Conservation (phyloP, 352 stramenopile genomes). For the Poterioochromonas sp. region DNA sequence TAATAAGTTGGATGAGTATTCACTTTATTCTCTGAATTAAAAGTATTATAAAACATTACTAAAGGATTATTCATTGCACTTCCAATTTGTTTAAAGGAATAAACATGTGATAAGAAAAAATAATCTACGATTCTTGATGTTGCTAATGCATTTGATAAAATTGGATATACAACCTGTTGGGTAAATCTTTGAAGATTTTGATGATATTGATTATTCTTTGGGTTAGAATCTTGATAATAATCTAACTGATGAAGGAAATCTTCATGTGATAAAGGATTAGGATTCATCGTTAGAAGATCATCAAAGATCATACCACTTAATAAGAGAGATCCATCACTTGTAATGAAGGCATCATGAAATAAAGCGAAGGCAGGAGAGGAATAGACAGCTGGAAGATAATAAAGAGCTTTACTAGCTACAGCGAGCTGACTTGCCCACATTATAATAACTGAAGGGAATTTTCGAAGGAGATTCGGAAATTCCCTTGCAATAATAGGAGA, state of each 20-base stretch:
- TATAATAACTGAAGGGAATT: neutral
- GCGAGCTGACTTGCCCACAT: neutral
- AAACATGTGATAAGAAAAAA: too few species aligned
- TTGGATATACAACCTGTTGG: neutral
- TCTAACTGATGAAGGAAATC: neutral
- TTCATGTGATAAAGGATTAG: neutral
- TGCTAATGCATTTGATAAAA: neutral
- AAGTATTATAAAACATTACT: too few species aligned
- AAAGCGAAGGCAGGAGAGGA: neutral
- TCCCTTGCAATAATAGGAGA: too few species aligned
- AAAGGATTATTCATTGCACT: too few species aligned
- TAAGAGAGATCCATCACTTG: neutral
- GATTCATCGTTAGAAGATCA: neutral
- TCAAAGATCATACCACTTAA: neutral
- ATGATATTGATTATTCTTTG: neutral
- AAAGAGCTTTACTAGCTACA: neutral
- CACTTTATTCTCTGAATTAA: too few species aligned
- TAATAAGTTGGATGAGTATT: too few species aligned
- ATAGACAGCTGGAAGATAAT: too few species aligned
- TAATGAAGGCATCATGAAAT: neutral
- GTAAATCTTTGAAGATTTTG: neutral
- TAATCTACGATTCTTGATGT: too few species aligned
- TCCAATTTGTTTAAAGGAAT: too few species aligned
- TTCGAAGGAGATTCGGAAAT: neutral
- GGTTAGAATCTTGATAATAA: neutral